These are phyloP conservation scores for Chaetomiaceae sp. DNA, from an alignment of 2,329 filamentous ascomycete species.

Conservation along the genomic window DNA sequence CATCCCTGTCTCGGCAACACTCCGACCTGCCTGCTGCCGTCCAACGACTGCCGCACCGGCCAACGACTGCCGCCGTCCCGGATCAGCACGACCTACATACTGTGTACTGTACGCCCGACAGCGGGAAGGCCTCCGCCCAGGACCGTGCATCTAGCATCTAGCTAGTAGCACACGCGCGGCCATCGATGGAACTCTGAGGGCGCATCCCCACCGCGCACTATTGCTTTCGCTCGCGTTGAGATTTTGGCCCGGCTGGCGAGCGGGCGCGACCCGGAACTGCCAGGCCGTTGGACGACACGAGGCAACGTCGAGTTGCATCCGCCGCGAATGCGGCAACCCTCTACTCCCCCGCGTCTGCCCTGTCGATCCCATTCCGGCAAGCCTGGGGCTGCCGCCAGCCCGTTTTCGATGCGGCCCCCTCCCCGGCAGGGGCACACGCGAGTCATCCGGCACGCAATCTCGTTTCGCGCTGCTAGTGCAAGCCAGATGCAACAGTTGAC, in stretches of 20 bases:
- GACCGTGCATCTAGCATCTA: no score
- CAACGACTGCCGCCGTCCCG: no score
- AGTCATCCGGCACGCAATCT: neutral
- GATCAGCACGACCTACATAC: no score
- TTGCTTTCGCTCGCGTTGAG: neutral
- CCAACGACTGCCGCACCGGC: no score
- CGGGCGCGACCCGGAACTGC: neutral
- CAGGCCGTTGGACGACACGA: neutral
- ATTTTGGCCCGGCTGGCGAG: neutral
- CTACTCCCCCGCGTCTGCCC: neutral
- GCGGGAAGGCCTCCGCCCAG: no score
- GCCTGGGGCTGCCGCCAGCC: neutral
- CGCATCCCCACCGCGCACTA: neutral
- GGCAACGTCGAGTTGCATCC: conserved; percentile 10
- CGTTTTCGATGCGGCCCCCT: neutral
- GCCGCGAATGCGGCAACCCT: neutral
- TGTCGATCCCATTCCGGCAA: conserved; percentile 4
- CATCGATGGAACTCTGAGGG: no score
- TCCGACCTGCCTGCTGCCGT: no score
- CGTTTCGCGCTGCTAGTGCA: no score
- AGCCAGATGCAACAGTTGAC: no score
- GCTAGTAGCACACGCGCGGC: no score
- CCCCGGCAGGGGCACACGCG: neutral
- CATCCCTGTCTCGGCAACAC: no score
- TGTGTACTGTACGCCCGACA: no score